These are phyloP conservation scores for Dryadomyces quercivorus DNA, from an alignment of 2,329 filamentous ascomycete species.

Conservation along the genomic window DNA sequence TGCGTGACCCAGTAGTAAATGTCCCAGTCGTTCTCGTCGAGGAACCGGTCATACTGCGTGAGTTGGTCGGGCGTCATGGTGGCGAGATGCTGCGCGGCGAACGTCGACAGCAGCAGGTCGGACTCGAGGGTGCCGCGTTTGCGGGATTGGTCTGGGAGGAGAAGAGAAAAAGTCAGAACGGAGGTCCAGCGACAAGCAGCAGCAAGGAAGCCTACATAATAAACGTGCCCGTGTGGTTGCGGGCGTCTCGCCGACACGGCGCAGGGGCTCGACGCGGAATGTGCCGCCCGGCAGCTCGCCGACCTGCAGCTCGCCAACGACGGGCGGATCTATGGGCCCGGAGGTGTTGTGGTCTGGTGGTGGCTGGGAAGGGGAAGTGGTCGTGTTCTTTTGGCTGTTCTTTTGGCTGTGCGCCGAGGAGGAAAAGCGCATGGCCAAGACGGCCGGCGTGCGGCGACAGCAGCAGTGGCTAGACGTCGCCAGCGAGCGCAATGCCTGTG, in stretches of 20 bases:
- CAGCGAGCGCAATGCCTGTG: slow-evolving; percentile 10
- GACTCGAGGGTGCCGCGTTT: slow-evolving; percentile 94
- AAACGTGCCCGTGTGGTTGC: slow-evolving; percentile 82
- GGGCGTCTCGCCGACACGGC: slow-evolving; percentile 69
- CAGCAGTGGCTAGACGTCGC: not conserved
- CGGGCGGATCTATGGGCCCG: slow-evolving; percentile 17
- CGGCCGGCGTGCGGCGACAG: not conserved
- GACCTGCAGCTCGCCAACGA: slow-evolving; percentile 52
- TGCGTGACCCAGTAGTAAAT: slow-evolving; percentile 99
- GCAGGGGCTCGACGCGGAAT: slow-evolving; percentile 84
- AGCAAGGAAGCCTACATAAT: slow-evolving; percentile 36
- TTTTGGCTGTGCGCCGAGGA: not conserved
- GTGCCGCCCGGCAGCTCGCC: slow-evolving; percentile 78
- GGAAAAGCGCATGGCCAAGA: not conserved
- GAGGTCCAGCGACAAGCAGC: slow-evolving; percentile 8
- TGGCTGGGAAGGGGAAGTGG: not conserved
- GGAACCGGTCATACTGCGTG: slow-evolving; percentile 75
- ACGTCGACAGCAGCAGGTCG: slow-evolving; percentile 91
- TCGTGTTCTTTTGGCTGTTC: not conserved
- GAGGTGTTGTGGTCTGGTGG: slow-evolving; percentile 7
- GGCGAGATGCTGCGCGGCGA: slow-evolving; percentile 67
- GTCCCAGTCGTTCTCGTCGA: slow-evolving; percentile 99
- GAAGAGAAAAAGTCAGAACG: slow-evolving; percentile 6
- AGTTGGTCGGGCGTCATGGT: slow-evolving; percentile 64
- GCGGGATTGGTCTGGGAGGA: slow-evolving; percentile 70